These are phyloP conservation scores for Nakataea oryzae DNA, from an alignment of 2,329 filamentous ascomycete species.

Conservation along the genomic window DNA sequence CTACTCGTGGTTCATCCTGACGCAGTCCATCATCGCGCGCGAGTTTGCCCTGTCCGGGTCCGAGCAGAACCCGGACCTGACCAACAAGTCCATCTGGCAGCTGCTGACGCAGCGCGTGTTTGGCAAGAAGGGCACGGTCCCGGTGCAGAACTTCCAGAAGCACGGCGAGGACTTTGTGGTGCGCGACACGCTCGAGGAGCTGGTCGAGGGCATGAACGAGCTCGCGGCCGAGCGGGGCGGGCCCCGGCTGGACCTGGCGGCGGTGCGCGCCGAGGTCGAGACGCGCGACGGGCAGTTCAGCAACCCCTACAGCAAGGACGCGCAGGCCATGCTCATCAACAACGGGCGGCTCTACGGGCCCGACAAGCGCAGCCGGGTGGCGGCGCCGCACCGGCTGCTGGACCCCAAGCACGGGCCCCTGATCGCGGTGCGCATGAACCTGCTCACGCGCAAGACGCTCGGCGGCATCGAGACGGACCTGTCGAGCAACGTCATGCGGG, in stretches of 20 bases:
- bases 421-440: slow-evolving; percentile 49
- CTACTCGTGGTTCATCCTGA: slow-evolving; percentile 53
- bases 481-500: slow-evolving; percentile 40
- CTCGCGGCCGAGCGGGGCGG: slow-evolving; percentile 35
- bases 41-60: slow-evolving; percentile 53
- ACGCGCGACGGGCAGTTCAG: slow-evolving; percentile 43
- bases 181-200: slow-evolving; percentile 40
- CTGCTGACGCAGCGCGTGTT: slow-evolving; percentile 39
- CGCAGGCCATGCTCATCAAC: slow-evolving; percentile 50
- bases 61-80: slow-evolving; percentile 53
- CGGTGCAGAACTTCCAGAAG: slow-evolving; percentile 48
- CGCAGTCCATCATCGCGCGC: slow-evolving; percentile 46
- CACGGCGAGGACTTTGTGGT: slow-evolving; percentile 50
- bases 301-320: slow-evolving; percentile 48
- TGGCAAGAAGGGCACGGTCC: slow-evolving; percentile 37
- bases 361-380: slow-evolving; percentile 39
- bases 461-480: slow-evolving; percentile 51
- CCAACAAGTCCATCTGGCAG: slow-evolving; percentile 43
- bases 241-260: slow-evolving; percentile 32
- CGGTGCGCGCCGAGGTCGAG: slow-evolving; percentile 36
- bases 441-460: slow-evolving; percentile 51
- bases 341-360: slow-evolving; percentile 46
- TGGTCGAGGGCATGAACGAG: slow-evolving; percentile 49
- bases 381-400: slow-evolving; percentile 40
- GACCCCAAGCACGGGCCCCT: slow-evolving; percentile 46